phyloP scores from a whole-genome alignment of 495 filamentous ascomycete genomes.

The Achaetomiella virescens region DNA sequence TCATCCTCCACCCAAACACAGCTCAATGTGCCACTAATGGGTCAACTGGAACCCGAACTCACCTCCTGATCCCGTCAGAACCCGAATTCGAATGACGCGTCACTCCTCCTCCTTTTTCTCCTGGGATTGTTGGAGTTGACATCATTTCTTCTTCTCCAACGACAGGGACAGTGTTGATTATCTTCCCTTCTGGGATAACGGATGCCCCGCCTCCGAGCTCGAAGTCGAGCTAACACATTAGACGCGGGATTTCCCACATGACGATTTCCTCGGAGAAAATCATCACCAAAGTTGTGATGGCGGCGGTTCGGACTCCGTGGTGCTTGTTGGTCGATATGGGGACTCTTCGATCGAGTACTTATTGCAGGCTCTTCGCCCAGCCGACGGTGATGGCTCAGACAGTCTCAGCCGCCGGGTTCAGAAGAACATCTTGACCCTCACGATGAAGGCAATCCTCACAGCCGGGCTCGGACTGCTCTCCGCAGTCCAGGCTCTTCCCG shows the following conservation, averaged over 20 bases:
- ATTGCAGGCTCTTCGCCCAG: no score
- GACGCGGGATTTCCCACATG: neutral
- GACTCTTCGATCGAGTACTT: neutral
- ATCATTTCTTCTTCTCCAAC: neutral
- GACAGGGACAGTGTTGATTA: neutral
- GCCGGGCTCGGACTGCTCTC: constrained; percentile 22
- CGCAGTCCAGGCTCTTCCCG: constrained; percentile 10
- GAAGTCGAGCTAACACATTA: neutral
- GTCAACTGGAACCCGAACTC: no score
- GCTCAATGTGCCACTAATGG: no score
- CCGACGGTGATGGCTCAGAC: neutral
- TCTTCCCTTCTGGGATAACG: neutral
- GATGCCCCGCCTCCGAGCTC: neutral
- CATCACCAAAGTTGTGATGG: neutral
- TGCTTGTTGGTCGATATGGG: neutral
- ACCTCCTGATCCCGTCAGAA: no score
- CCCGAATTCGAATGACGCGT: no score
- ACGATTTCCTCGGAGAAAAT: neutral
- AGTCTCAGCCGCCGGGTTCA: neutral
- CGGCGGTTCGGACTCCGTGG: neutral
- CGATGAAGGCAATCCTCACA: constrained; percentile 18
- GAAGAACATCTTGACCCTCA: neutral
- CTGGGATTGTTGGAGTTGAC: no score
- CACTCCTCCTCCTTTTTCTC: no score
- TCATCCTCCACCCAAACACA: no score